Conservation (phyloP, 331 rosid species). For the Quercus tomentella region DNA sequence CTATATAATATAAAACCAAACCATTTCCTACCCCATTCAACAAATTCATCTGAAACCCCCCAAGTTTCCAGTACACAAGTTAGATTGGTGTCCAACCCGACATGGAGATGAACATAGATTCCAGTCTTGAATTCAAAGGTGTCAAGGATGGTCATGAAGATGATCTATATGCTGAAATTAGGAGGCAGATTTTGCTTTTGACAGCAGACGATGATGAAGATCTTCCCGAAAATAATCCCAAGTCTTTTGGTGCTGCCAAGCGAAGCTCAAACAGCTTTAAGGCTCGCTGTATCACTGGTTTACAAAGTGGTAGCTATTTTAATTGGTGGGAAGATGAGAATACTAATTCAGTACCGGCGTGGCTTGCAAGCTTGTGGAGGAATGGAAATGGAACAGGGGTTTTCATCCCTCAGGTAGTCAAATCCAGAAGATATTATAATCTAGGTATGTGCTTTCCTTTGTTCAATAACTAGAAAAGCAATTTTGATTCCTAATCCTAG, state of each 20-base stretch:
- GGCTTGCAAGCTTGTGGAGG: no score
- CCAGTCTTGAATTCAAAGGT: conserved; percentile 23
- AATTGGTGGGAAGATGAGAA: conserved; percentile 30
- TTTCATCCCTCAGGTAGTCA: conserved; percentile 47
- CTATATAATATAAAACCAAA: not conserved
- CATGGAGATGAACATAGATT: conserved; percentile 27
- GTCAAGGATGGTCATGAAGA: conserved; percentile 34
- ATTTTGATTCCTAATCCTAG: not conserved
- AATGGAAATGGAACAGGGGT: conserved; percentile 43
- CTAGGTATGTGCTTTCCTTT: conserved; percentile 20
- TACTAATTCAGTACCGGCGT: no score
- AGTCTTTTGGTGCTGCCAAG: not conserved
- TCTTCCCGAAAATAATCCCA: conserved; percentile 16
- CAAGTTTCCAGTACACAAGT: not conserved
- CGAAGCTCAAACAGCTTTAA: not conserved
- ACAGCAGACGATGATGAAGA: conserved; percentile 41
- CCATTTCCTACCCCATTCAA: not conserved
- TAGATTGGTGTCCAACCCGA: not conserved
- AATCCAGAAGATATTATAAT: conserved; percentile 24
- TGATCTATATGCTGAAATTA: conserved; percentile 49
- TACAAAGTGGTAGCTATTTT: not conserved
- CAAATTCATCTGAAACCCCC: not conserved
- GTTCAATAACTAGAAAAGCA: not conserved
- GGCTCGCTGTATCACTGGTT: not conserved
- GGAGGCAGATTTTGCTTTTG: conserved; percentile 50